Percentiles rank a stretch among this genome's conserved stretches.
These are phyloP conservation scores for Pittosporum tobira DNA, from an alignment of 129 eudicot genomes.

Conservation along the genomic window DNA sequence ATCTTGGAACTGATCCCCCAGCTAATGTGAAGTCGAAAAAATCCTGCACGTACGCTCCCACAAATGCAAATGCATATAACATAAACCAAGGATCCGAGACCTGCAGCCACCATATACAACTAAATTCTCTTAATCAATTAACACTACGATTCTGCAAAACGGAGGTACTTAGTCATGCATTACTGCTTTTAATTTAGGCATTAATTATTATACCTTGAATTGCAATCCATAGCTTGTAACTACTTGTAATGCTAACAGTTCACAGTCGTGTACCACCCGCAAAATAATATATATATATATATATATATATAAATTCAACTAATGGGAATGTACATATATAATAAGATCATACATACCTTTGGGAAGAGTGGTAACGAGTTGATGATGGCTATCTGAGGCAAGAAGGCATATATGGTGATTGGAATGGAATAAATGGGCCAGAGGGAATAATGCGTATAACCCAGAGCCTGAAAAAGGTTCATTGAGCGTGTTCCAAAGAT, in stretches of 20 bases:
- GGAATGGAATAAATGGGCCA: slow-evolving; percentile 43
- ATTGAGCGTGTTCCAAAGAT: slow-evolving; percentile 24
- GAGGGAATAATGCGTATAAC: slow-evolving; percentile 30
- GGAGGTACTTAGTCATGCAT: too few relatives aligned
- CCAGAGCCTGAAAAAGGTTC: slow-evolving; percentile 34
- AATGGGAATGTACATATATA: too few relatives aligned
- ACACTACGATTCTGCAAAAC: too few relatives aligned
- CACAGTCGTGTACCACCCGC: too few relatives aligned
- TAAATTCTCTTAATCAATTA: too few relatives aligned
- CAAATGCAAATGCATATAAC: slow-evolving; percentile 30
- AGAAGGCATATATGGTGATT: slow-evolving; percentile 34
- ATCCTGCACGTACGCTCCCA: slow-evolving; percentile 50
- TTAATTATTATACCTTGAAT: too few relatives aligned
- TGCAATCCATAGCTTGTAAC: too few relatives aligned
- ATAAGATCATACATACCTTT: slow-evolving; percentile 28
- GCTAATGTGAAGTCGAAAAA: slow-evolving; percentile 33
- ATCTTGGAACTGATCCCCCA: slow-evolving; percentile 32
- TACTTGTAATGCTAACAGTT: too few relatives aligned
- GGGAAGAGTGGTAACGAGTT: slow-evolving; percentile 29
- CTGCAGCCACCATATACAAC: slow-evolving; percentile 37
- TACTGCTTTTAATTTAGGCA: too few relatives aligned
- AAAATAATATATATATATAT: too few relatives aligned
- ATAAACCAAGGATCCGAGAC: slow-evolving; percentile 34
- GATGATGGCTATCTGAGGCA: slow-evolving; percentile 43
- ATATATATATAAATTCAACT: too few relatives aligned